Conservation (phyloP, 2,329 filamentous ascomycete genomes). For the Penicillium frequentans region DNA sequence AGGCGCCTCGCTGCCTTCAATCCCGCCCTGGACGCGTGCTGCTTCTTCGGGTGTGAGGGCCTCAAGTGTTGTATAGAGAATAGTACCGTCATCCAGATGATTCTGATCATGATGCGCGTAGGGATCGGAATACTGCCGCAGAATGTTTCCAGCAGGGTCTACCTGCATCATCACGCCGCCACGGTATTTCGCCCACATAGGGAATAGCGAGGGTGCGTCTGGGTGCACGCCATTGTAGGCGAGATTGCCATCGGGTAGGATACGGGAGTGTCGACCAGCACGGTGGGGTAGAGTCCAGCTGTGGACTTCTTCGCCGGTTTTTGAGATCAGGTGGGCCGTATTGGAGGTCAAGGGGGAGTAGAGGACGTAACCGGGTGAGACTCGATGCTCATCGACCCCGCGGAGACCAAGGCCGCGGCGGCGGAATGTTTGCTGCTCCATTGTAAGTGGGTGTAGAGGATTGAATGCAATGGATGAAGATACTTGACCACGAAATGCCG, state of each 20-base stretch:
- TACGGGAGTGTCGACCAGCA: conserved; percentile 45
- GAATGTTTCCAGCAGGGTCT: conserved; percentile 37
- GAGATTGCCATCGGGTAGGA: conserved; percentile 46
- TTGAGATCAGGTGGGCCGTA: conserved; percentile 42
- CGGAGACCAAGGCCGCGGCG: conserved; percentile 44
- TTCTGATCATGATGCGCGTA: conserved; percentile 50
- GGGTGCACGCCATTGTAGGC: conserved; percentile 47
- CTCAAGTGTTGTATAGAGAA: conserved; percentile 47
- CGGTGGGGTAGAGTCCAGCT: conserved; percentile 45
- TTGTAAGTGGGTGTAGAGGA: conserved; percentile 10
- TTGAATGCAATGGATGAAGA: not conserved
- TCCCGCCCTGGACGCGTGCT: conserved; percentile 40
- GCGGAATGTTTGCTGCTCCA: conserved; percentile 48
- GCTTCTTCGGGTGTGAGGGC: conserved; percentile 39
- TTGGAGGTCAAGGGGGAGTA: conserved; percentile 44
- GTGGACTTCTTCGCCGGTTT: conserved; percentile 45
- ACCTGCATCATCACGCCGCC: conserved; percentile 49
- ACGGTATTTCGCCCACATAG: conserved; percentile 49
- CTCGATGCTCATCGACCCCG: conserved; percentile 38
- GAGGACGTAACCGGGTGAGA: conserved; percentile 45
- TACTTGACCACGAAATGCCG: not conserved
- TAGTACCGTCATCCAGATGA: conserved; percentile 44
- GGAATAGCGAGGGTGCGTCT: conserved; percentile 39
- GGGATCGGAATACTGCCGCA: conserved; percentile 44
- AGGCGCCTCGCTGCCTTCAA: conserved; percentile 38